Percentiles rank a stretch among this genome's conserved stretches.
Conservation (phyloP, 257 asterid genomes). For the Nicotiana benthamiana region DNA sequence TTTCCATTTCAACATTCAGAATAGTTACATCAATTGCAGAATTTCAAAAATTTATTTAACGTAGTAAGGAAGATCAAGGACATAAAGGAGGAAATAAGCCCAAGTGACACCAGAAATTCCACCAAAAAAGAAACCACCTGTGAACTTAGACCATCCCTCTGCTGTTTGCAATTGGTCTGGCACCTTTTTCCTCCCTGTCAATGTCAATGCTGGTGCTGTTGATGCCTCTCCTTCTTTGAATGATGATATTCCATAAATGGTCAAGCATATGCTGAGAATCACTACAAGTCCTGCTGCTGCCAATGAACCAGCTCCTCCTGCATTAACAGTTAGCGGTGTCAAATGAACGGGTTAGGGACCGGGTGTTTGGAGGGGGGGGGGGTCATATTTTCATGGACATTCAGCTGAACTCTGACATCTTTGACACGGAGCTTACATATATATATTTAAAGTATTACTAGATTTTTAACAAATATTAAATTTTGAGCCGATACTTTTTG, state of each 20-base stretch:
- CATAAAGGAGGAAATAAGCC: constrained; percentile 88
- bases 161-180: constrained; percentile 85
- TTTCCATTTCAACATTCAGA: not conserved
- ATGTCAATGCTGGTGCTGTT: constrained; percentile 60
- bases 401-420: not conserved
- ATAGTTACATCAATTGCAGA: not conserved
- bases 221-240: constrained; percentile 82
- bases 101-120: constrained; percentile 87
- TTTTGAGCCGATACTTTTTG: not conserved
- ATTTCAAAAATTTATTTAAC: constrained; percentile 32
- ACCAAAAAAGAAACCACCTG: constrained; percentile 97
- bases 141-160: constrained; percentile 85
- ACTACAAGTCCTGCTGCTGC: constrained; percentile 83
- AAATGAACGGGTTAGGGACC: no score
- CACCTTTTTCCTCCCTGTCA: constrained; percentile 76
- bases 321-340: not conserved
- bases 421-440: no score
- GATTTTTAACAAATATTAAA: no score
- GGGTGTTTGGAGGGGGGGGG: no score
- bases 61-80: constrained; percentile 81
- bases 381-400: no score
- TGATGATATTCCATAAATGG: constrained; percentile 69
- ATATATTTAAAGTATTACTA: no score
- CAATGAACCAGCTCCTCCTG: constrained; percentile 63
- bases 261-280: constrained; percentile 61